Base-by-base conservation (phyloP, 2,329 filamentous ascomycete species). In the Leptographium galeiforme region DNA sequence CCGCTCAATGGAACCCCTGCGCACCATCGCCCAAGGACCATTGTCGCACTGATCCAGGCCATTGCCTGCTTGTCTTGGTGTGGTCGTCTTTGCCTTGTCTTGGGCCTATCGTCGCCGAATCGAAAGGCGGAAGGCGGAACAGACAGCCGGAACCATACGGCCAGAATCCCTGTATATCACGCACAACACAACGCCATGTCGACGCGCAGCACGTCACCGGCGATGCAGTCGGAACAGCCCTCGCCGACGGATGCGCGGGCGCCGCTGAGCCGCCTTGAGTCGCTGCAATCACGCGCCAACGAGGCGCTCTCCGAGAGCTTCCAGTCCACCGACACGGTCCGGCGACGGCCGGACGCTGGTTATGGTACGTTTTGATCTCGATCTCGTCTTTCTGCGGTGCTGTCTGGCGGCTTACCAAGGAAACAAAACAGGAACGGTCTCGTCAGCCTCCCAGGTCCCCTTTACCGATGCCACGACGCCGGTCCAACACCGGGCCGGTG, bases 261-360 rank as follows among this genome's bases (percentile, higher is more conserved):
- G 4, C 44, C 48, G 19, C 10, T 12, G 5, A 43, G 34, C 34
- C 53, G 33, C 6, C 18, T 41, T 5, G 47, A 54, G 4, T 25
- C 30, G 2, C 19, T 46, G 6, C 18, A 43, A 30, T 13, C 47
- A 16, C 14, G 32, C 44, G 43, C 46, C 36, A 50, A 33, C 40
- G 73, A 77, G 48, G 68, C 66, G 30, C 63, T 73, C 48, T 70
- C 75, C 6, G 78, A 80, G 60, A 78, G 72, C 64, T 74, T 73
- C 60, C 77, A 80, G 62, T 79, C 78, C 19, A 75, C 74, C 25
- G 80, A 82, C 54, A 82, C 79, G 16, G 70, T 81, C 59, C 74
- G 81, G 59, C 73, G 77, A 59, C 73, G 76, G 58, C 71, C 76
- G 54, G 79, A 83, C 58, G 60, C 60, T 30, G 68, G 67, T 38